A percentile compares a stretch with the other conserved stretches of the same genome.
These are phyloP conservation scores for Hyparrhenia diplandra DNA, from an alignment of 176 grass and related monocot genomes.

Conservation along the genomic window DNA sequence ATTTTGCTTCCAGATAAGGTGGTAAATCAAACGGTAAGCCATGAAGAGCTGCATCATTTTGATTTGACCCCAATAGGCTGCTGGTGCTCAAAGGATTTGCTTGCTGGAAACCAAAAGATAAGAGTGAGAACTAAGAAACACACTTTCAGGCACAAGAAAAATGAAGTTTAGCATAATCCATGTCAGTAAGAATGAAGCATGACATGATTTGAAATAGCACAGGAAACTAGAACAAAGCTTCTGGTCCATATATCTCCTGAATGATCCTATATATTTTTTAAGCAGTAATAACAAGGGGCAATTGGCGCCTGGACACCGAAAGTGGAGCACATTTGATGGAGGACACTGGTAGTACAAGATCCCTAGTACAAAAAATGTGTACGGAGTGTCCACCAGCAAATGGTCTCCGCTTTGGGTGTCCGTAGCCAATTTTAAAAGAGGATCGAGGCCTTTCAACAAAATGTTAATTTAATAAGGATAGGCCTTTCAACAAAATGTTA, in stretches of 20 bases:
- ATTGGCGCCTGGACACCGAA: too few relatives aligned
- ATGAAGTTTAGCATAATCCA: neutral
- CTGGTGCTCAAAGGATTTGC: slow-evolving; percentile 55
- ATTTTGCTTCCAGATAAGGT: slow-evolving; percentile 58
- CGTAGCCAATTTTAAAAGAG: too few relatives aligned
- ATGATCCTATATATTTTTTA: neutral
- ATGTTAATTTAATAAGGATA: too few relatives aligned
- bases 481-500: too few relatives aligned
- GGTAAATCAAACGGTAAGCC: slow-evolving; percentile 74
- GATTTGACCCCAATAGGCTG: slow-evolving; percentile 37
- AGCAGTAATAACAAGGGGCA: neutral
- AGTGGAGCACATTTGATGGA: too few relatives aligned
- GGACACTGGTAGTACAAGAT: too few relatives aligned
- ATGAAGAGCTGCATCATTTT: slow-evolving; percentile 43
- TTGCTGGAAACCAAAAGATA: slow-evolving; percentile 56
- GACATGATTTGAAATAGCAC: neutral
- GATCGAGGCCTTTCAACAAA: too few relatives aligned
- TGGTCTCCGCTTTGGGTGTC: too few relatives aligned
- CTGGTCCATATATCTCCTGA: neutral
- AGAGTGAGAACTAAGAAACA: too few relatives aligned
- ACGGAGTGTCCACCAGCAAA: too few relatives aligned
- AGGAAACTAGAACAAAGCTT: neutral
- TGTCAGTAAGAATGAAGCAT: neutral
- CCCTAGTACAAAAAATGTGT: too few relatives aligned
- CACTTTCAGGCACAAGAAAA: neutral